Evolutionary conservation across 2,329 filamentous ascomycete species (phyloP).

Genomic region (Alternaria panax): DNA sequence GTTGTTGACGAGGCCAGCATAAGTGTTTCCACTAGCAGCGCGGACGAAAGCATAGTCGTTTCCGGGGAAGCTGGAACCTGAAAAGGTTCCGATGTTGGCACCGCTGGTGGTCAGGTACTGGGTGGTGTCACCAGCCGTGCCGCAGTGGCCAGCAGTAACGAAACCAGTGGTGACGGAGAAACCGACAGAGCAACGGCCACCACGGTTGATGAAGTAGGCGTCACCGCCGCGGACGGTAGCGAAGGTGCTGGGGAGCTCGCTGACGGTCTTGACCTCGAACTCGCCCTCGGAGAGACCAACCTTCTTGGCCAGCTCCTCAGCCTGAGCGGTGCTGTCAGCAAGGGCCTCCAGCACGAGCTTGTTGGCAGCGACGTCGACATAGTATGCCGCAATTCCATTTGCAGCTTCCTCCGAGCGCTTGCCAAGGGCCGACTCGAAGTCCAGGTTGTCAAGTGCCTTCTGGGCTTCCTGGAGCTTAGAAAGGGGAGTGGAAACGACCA

Average conservation of each 20-base stretch:
- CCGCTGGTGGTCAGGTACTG: conserved; percentile 47
- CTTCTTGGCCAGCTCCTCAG: conserved; percentile 47
- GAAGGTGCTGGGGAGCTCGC: conserved; percentile 46
- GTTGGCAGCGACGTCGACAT: conserved; percentile 52
- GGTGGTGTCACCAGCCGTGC: conserved; percentile 40
- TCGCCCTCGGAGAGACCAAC: conserved; percentile 49
- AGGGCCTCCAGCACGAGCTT: conserved; percentile 53
- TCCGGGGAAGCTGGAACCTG: conserved; percentile 52
- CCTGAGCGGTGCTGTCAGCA: conserved; percentile 45
- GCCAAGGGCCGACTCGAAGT: conserved; percentile 36
- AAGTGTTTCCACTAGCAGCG: conserved; percentile 45
- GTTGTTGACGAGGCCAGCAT: conserved; percentile 39
- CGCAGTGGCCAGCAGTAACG: conserved; percentile 54
- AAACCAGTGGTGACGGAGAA: conserved; percentile 54
- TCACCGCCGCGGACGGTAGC: conserved; percentile 50
- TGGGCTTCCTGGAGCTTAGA: conserved; percentile 50
- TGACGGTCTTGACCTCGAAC: conserved; percentile 49
- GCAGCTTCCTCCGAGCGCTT: conserved; percentile 33
- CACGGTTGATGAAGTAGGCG: conserved; percentile 49
- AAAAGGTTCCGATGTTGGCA: conserved; percentile 47
- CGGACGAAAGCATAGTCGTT: conserved; percentile 52
- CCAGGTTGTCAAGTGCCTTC: conserved; percentile 49
- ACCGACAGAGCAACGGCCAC: conserved; percentile 50
- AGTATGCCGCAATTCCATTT: conserved; percentile 49
- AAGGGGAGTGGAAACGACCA: conserved; percentile 47